These are phyloP conservation scores for Claviceps sp. DNA, from an alignment of 2,329 filamentous ascomycete genomes.

Conservation along the genomic window DNA sequence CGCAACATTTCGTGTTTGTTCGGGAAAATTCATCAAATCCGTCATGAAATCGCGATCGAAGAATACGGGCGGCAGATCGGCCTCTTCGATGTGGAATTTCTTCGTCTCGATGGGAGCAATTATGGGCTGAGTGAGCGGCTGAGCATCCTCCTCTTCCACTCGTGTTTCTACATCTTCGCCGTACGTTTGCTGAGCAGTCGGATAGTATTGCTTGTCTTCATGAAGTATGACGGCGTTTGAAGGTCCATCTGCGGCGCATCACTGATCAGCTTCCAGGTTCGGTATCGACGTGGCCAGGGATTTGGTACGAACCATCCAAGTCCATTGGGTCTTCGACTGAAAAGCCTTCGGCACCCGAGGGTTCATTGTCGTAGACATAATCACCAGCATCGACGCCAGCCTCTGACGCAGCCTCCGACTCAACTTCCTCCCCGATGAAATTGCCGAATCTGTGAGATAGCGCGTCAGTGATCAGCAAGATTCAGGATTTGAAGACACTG, in stretches of 20 bases:
- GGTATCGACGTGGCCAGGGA: neutral
- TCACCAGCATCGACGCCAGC: conserved; percentile 59
- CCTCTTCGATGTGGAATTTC: conserved; percentile 90
- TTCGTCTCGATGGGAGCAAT: conserved; percentile 87
- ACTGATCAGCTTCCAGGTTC: neutral
- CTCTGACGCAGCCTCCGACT: conserved; percentile 76
- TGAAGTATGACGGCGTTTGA: conserved; percentile 96
- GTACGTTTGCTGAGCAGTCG: conserved; percentile 92
- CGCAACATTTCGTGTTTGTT: conserved; percentile 86
- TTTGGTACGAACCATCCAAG: conserved; percentile 51
- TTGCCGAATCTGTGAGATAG: conserved; percentile 66
- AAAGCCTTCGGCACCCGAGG: conserved; percentile 48
- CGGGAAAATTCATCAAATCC: conserved; percentile 89
- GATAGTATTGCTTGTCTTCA: conserved; percentile 99
- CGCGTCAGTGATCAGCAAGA: neutral
- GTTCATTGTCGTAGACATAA: conserved; percentile 71
- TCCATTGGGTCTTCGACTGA: conserved; percentile 82
- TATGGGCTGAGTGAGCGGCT: conserved; percentile 83
- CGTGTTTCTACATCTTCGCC: conserved; percentile 87
- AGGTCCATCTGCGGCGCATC: conserved; percentile 47
- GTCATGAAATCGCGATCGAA: conserved; percentile 88
- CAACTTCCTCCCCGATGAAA: conserved; percentile 84
- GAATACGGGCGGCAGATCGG: conserved; percentile 75
- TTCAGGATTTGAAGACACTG: neutral
- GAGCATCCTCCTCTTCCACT: conserved; percentile 94